Evolutionary conservation across 2,329 filamentous ascomycete species (phyloP).

Genomic region (Paracamarosporium sp.): DNA sequence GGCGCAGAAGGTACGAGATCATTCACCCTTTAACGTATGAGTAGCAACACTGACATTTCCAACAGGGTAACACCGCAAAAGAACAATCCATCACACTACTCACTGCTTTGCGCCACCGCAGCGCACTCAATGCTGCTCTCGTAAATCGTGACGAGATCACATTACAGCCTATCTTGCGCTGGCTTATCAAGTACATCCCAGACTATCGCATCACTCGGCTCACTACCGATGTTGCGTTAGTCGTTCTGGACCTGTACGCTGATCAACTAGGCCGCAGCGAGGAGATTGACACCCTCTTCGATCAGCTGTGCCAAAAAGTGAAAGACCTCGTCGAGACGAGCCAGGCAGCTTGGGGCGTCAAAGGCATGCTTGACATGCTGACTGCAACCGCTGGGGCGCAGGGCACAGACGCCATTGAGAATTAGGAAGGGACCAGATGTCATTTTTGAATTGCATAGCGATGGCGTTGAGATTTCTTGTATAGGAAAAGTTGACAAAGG

Average conservation of each 20-base stretch:
- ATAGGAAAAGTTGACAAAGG: constrained; percentile 7
- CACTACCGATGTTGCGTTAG: constrained; percentile 81
- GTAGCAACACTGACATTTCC: background rate
- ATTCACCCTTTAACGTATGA: background rate
- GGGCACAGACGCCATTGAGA: constrained; percentile 19
- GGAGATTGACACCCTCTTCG: constrained; percentile 74
- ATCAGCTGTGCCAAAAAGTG: constrained; percentile 73
- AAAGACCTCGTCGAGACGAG: constrained; percentile 80
- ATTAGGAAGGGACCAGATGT: constrained; percentile 7
- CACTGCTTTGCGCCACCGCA: constrained; percentile 84
- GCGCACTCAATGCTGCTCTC: constrained; percentile 81
- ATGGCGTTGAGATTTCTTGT: constrained; percentile 35
- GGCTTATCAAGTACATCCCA: constrained; percentile 80
- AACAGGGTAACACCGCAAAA: constrained; percentile 35
- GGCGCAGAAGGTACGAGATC: constrained; percentile 40
- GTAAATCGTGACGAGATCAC: constrained; percentile 80
- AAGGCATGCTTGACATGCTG: constrained; percentile 86
- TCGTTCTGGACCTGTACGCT: constrained; percentile 86
- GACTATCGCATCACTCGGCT: constrained; percentile 82
- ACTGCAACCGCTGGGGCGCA: constrained; percentile 62
- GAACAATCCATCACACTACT: constrained; percentile 73
- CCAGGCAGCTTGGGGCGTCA: constrained; percentile 80
- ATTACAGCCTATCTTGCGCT: constrained; percentile 82
- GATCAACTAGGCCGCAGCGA: constrained; percentile 77
- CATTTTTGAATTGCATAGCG: constrained; percentile 43